Percentiles rank a stretch among this genome's conserved stretches.
These are phyloP conservation scores for Talaromyces sp. DNA, from an alignment of 2,329 filamentous ascomycete species.

Conservation along the genomic window DNA sequence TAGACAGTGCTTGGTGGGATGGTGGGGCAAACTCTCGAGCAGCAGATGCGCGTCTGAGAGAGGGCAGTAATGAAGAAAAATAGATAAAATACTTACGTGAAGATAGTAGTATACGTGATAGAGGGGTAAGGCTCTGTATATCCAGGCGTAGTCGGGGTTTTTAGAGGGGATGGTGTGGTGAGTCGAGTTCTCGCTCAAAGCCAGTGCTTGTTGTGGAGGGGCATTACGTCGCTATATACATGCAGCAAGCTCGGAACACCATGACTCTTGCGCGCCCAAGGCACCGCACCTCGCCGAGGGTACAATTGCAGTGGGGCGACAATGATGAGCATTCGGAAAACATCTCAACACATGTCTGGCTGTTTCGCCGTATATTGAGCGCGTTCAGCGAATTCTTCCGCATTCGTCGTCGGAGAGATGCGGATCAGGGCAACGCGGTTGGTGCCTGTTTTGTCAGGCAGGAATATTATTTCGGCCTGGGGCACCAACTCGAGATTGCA, in stretches of 20 bases:
- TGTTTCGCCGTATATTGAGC: constrained; percentile 3
- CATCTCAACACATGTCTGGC: constrained; percentile 5
- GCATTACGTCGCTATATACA: constrained; percentile 1
- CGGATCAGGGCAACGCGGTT: constrained; percentile 6
- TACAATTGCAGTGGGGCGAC: constrained; percentile 33
- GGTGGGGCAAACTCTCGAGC: constrained; percentile 7
- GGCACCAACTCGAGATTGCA: not conserved
- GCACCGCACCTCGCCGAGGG: constrained; percentile 27
- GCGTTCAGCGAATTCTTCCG: constrained; percentile 35
- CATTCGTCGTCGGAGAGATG: constrained; percentile 28
- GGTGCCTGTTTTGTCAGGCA: constrained; percentile 5
- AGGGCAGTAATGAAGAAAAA: not conserved
- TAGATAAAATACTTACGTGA: not conserved
- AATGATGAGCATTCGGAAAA: constrained; percentile 16
- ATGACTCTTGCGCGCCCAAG: not conserved
- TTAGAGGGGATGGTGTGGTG: not conserved
- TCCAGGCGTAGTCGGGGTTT: not conserved
- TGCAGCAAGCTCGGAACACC: not conserved
- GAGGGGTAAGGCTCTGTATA: not conserved
- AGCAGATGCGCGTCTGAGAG: not conserved
- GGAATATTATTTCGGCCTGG: not conserved
- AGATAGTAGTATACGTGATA: not conserved
- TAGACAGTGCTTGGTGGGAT: constrained; percentile 6
- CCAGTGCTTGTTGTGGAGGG: not conserved
- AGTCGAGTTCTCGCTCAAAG: not conserved